These are phyloP conservation scores for Macadamia tetraphylla DNA, from an alignment of 164 flowering plant species.

Conservation along the genomic window DNA sequence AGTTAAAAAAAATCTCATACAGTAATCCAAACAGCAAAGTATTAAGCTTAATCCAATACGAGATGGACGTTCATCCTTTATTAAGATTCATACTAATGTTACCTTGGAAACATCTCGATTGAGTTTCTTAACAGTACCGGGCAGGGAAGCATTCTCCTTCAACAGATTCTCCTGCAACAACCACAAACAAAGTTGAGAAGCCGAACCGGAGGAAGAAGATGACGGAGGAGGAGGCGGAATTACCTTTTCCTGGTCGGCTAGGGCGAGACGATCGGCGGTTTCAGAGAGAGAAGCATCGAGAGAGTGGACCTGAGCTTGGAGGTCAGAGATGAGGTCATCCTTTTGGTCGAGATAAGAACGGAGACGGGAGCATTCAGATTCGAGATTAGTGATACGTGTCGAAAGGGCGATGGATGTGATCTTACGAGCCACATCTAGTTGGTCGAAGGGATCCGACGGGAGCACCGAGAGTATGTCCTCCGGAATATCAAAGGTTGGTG, in stretches of 20 bases:
- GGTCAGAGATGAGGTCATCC: conserved; percentile 50
- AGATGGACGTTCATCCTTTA: neutral
- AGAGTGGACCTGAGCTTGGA: conserved; percentile 56
- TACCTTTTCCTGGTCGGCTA: conserved; percentile 49
- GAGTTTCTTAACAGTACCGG: conserved; percentile 72
- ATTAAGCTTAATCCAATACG: neutral
- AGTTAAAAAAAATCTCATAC: no score
- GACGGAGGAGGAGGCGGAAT: neutral
- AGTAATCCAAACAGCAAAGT: neutral
- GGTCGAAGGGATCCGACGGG: conserved; percentile 87
- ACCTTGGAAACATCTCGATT: conserved; percentile 94
- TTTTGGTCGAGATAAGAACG: conserved; percentile 43
- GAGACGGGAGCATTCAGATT: conserved; percentile 55
- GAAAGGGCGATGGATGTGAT: conserved; percentile 93
- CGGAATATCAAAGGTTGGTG: conserved; percentile 56
- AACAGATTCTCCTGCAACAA: conserved; percentile 54
- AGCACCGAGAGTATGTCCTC: conserved; percentile 55
- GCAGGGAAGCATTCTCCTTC: conserved; percentile 61
- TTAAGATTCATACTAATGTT: neutral
- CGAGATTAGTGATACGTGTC: conserved; percentile 67
- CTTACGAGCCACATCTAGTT: conserved; percentile 90
- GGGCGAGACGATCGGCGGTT: conserved; percentile 46
- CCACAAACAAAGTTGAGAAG: neutral
- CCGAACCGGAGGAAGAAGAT: neutral
- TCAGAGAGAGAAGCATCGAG: conserved; percentile 61